Evolutionary conservation across 208 protist genomes (phyloP).

Genomic region (Acanthamoeba triangularis): DNA sequence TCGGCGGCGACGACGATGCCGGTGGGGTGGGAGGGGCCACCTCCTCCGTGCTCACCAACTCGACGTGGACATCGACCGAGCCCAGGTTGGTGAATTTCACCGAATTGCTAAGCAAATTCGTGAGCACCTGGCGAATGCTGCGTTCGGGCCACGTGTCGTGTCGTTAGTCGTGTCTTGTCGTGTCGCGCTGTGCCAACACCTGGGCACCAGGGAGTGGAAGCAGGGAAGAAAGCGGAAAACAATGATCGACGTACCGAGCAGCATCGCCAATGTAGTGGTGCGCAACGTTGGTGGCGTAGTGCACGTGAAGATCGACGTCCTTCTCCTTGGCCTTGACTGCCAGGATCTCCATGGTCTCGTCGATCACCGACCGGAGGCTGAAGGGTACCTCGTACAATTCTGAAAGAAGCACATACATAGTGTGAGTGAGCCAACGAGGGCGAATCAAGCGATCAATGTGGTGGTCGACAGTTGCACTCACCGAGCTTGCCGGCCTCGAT

Average conservation of each 20-base stretch:
- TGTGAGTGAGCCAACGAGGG: background rate
- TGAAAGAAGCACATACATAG: background rate
- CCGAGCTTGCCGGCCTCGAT: conserved; percentile 67
- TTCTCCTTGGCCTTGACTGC: conserved; percentile 53
- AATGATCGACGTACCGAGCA: background rate
- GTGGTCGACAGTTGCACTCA: background rate
- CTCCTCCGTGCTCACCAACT: conserved; percentile 27
- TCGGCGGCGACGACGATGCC: background rate
- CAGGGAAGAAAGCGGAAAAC: background rate
- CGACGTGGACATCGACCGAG: conserved; percentile 51
- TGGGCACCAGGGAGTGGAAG: too few species aligned
- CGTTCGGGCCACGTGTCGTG: background rate
- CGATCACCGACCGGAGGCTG: conserved; percentile 67
- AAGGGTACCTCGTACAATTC: conserved; percentile 78
- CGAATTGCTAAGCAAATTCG: conserved; percentile 79
- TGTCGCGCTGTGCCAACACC: too few species aligned
- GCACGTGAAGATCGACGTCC: conserved; percentile 54
- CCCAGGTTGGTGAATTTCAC: conserved; percentile 85
- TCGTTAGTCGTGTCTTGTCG: background rate
- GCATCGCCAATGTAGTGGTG: conserved; percentile 65
- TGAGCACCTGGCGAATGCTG: conserved; percentile 32
- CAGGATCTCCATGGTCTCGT: conserved; percentile 65
- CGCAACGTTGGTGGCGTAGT: conserved; percentile 33
- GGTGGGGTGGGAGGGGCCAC: background rate
- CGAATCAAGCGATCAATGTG: background rate